Evolutionary conservation across 179 eudicot genomes (phyloP).

Genomic region (Carnegiea gigantea): DNA sequence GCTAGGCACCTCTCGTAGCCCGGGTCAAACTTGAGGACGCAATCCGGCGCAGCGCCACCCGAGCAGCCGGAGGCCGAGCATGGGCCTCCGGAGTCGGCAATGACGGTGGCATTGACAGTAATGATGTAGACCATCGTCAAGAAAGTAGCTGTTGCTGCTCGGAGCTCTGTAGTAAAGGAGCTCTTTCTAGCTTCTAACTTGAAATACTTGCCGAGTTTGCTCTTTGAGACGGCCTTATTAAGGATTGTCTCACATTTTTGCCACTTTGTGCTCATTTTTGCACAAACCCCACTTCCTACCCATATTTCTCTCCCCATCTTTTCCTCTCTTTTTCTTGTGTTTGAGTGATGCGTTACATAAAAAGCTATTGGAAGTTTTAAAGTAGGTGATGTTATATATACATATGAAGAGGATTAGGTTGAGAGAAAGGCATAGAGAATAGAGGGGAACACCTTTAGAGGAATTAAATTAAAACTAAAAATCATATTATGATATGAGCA

Average conservation of each 20-base stretch:
- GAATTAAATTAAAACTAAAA: background rate
- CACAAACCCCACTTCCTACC: conserved; percentile 18
- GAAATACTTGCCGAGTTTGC: conserved; percentile 62
- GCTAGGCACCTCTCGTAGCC: conserved; percentile 64
- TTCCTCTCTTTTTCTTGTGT: background rate
- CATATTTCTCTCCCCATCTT: conserved; percentile 32
- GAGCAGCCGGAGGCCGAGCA: conserved; percentile 62
- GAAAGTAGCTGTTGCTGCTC: conserved; percentile 86
- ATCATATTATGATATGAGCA: conserved; percentile 6
- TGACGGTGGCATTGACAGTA: conserved; percentile 75
- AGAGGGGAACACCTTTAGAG: conserved; percentile 8
- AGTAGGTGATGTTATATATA: background rate
- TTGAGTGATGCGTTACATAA: conserved; percentile 9
- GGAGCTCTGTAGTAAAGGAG: conserved; percentile 59
- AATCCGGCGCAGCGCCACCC: conserved; percentile 38
- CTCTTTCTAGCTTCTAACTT: conserved; percentile 61
- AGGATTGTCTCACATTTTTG: conserved; percentile 33
- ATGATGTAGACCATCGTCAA: conserved; percentile 85
- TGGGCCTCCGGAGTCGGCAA: conserved; percentile 72
- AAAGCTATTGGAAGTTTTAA: background rate
- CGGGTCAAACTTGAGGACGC: conserved; percentile 49
- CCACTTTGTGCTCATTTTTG: conserved; percentile 31
- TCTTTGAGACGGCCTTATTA: conserved; percentile 38
- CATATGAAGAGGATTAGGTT: background rate
- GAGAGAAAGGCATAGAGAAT: conserved; percentile 5